Base-by-base conservation (phyloP, 148 eudicot genomes). In the Salicornia ramosissima region DNA sequence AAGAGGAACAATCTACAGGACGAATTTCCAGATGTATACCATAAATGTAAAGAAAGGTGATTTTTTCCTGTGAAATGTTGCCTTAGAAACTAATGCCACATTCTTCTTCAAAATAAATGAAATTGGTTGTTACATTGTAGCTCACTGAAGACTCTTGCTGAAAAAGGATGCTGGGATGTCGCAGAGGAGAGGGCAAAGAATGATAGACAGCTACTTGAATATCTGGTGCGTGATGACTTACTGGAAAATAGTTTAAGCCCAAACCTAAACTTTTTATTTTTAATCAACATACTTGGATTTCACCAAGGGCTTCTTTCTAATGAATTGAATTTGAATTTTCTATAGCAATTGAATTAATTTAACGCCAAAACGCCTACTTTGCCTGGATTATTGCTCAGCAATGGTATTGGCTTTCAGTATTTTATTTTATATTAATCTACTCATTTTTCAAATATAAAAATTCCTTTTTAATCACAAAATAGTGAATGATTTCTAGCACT, bases 161-260 rank as follows among this genome's bases (percentile, higher is more conserved):
- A 95, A 83, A 95, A 89, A 75, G 99, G 97, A 65, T 82, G 87
- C 68, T 95, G 99, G 99, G 97, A 91, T 66, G 75, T 95, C 71
- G 99, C 97, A 18, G 99, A 95, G 81, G 77, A 71, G 79, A 89
- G 83, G 75, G 80, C 96, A 31, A 82, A 81, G 29, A 80, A 78
- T 50, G 75, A 94, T 71, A 75, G 80, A 61, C 87, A 83, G 39
- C 87, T 91, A 76, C 85, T 94, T 72, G 91, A 94, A 70, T 94
- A 83, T 82, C 71, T 94, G 91, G 99, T 85, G 71, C 72, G 96
- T 78, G 22, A 49, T 2, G 64, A 64, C 34, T 42, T 52, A 0
- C 16, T 16, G 31, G 62, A 65, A 6, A n/a, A 2, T 34, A 25
- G 2, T 45, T 56, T 8, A 24, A 34, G 12, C 66, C 40, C 49